Base-by-base conservation (phyloP, 164 flowering plant species). In the Kalanchoe fedtschenkoi region DNA sequence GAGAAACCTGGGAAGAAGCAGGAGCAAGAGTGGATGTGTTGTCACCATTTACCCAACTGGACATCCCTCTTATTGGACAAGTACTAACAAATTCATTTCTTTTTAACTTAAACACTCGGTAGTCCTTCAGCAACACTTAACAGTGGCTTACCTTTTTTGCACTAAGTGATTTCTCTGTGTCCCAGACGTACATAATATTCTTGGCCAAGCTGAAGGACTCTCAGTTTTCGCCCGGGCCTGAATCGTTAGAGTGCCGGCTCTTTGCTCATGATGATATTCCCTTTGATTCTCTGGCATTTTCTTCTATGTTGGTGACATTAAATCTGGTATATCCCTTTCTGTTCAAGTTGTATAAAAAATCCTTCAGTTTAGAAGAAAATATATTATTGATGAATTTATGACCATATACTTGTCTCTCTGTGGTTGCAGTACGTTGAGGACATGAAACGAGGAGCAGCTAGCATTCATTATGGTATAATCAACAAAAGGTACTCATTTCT, bases 1-100 rank as follows among this genome's bases (percentile, higher is more conserved):
- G 97, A 76, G 98, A 93, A 77, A 93, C 98, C 34, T 74, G 79
- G 83, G 98, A 93, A 72, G 98, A 93, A 78, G 96, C 97, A 58
- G 67, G 86, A 65, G 98, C 98, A 64, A 86, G 88, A 67, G 98
- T 88, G 62, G 88, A 89, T 74, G 78, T 89, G 39, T 19, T 79
- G 32, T 86, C 97, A 53, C 97, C 95, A 60, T 93, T 86, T 81
- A 87, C 90, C 66, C 97, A 89, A 21, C 63, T 93, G 65, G 98
- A 93, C 64, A 88, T 93, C 66, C 98, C 97, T 71, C 90, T 75
- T 57, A 93, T 89, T 64, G 97, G 97, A 64, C 97, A 90, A 77
- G 97, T 89, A 66, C 74, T 87, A 33, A 34, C 60, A 37, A 56
- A 43, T 34, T 42, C 46, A 41, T 4, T 62, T 66, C 14, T 41